Base-by-base conservation (phyloP, 2,329 filamentous ascomycete species). In the Beauveria varroae region DNA sequence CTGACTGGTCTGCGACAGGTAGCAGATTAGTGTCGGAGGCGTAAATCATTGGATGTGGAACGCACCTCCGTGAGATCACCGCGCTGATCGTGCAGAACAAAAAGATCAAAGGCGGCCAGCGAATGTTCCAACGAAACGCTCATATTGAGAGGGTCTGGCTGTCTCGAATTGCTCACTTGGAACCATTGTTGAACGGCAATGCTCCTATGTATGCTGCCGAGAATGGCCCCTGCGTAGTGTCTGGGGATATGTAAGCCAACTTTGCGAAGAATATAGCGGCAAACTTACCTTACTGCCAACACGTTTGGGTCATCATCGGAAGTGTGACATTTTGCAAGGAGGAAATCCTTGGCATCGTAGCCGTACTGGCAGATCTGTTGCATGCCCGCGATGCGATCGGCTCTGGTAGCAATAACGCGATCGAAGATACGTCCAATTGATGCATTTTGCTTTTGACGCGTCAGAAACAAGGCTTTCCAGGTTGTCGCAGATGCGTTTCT, bases 271-370 rank as follows among this genome's bases (percentile, higher is more conserved):
- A 18, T 8, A 18, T 56, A 22, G 57, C 3, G 44, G 43, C 22
- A 24, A 49, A 59, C 70, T 65, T 74, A 80, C 78, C 87, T 86
- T 72, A 90, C 83, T 16, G 93, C 90, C 68, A 99, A 76, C 58
- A 89, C 84, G 75, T 97, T 91, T 16, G 89, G 83, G 5, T 77
- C 79, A 46, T 83, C 79, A 14, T 88, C 81, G 18, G 81, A 76
- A 40, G 81, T 79, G 12, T 77, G 77, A 63, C 82, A 84, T 70
- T 96, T 86, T 60, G 81, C 78, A 63, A 92, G 69, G 54, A 98
- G 80, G 60, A 86, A 87, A 72, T 97, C 93, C 72, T 97, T 97
- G 51, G 88, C 90, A 76, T 98, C 92, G 69, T 93, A 93, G 0
- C 92, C 92, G 68, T 87, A 80, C 30, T 79, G 76, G 58, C 89